A percentile compares a stretch with the other conserved stretches of the same genome.
Conservation (phyloP, 345 rosid genomes). For the Durio zibethinus region DNA sequence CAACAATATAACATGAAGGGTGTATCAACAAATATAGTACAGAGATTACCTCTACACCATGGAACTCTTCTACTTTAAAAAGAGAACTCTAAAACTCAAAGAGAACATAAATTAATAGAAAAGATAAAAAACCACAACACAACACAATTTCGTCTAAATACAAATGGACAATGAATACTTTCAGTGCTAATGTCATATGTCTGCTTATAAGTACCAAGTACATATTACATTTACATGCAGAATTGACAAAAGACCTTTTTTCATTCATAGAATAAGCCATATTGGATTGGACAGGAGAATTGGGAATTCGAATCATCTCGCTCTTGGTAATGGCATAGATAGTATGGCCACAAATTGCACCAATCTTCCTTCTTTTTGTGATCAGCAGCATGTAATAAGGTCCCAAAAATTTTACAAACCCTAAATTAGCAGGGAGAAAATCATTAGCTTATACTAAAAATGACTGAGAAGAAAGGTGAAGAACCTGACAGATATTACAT, state of each 20-base stretch:
- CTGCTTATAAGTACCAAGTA: constrained; percentile 50
- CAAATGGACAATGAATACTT: constrained; percentile 32
- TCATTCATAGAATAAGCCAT: constrained; percentile 89
- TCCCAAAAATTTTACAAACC: constrained; percentile 87
- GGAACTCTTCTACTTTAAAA: constrained; percentile 39
- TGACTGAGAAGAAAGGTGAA: background rate
- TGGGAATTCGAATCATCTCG: constrained; percentile 65
- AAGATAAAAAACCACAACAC: constrained; percentile 29
- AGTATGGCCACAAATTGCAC: constrained; percentile 72
- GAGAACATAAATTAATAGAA: constrained; percentile 21
- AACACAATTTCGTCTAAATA: constrained; percentile 42
- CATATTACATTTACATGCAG: constrained; percentile 81
- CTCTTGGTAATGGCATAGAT: constrained; percentile 69
- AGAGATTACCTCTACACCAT: constrained; percentile 46
- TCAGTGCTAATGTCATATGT: constrained; percentile 29
- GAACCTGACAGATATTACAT: constrained; percentile 19
- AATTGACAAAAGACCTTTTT: constrained; percentile 95
- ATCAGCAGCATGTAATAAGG: constrained; percentile 91
- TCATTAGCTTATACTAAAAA: constrained; percentile 7
- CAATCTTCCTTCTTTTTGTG: constrained; percentile 85
- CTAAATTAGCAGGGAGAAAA: constrained; percentile 36
- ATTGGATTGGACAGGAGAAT: constrained; percentile 65
- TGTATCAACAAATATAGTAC: constrained; percentile 30
- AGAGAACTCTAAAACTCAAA: constrained; percentile 36
- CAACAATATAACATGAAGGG: constrained; percentile 24